Percentiles rank a stretch among this genome's conserved stretches.
phyloP scores from a whole-genome alignment of 129 eudicot genomes.

The Sambucus nigra region DNA sequence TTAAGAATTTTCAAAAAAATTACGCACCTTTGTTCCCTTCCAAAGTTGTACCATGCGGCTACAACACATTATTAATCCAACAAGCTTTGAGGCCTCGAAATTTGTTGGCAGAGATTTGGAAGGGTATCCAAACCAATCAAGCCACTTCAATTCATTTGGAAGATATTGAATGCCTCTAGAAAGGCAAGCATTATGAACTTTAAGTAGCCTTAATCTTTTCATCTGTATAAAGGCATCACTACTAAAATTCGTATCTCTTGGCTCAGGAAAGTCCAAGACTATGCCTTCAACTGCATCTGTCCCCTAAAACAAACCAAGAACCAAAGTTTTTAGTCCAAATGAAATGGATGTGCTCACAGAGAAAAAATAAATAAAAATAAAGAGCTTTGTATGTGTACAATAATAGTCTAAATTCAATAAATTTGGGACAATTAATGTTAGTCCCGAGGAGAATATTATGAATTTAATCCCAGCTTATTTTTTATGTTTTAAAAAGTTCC shows the following conservation, averaged over 20 bases:
- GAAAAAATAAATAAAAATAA: background rate
- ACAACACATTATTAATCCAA: slow-evolving; percentile 6
- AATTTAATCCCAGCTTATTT: too few species aligned
- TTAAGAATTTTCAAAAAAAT: too few species aligned
- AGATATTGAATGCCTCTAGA: slow-evolving; percentile 5
- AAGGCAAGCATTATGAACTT: background rate
- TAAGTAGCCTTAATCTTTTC: background rate
- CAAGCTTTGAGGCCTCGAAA: slow-evolving; percentile 10
- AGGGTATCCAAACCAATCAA: slow-evolving; percentile 7
- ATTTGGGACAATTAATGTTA: too few species aligned
- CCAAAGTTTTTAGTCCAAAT: background rate
- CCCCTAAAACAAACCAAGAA: background rate
- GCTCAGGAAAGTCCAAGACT: too few species aligned
- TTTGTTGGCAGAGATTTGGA: background rate
- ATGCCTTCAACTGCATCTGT: too few species aligned
- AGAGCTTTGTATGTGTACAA: too few species aligned
- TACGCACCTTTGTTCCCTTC: slow-evolving; percentile 13
- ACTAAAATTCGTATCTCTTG: too few species aligned
- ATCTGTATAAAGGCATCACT: background rate
- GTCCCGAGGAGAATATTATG: too few species aligned
- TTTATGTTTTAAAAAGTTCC: too few species aligned
- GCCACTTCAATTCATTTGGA: slow-evolving; percentile 14
- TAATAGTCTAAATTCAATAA: too few species aligned
- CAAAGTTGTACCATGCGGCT: slow-evolving; percentile 13
- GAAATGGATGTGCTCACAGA: too few species aligned